A percentile compares a stretch with the other conserved stretches of the same genome.
These are phyloP conservation scores for Rhododendron molle DNA, from an alignment of 148 eudicot genomes.

Conservation along the genomic window DNA sequence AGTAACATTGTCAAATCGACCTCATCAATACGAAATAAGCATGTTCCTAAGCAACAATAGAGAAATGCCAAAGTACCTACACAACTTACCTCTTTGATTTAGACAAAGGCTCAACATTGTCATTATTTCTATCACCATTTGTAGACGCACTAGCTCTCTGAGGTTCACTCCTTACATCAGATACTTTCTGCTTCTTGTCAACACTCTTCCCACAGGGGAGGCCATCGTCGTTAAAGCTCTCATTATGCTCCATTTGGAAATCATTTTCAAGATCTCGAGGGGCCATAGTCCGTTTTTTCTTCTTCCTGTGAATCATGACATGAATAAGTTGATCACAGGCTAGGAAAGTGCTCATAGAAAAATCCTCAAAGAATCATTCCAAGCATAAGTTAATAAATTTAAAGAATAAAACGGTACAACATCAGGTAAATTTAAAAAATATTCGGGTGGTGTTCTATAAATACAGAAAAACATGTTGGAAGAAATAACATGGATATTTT, in stretches of 20 bases:
- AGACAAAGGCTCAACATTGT: constrained; percentile 16
- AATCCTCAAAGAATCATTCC: not conserved
- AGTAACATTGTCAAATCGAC: not conserved
- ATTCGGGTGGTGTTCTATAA: not conserved
- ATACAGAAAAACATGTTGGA: not conserved
- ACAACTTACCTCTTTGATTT: constrained; percentile 27
- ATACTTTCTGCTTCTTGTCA: constrained; percentile 33
- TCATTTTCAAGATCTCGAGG: constrained; percentile 23
- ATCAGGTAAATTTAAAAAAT: not conserved
- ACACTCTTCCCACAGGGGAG: constrained; percentile 6
- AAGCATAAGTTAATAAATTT: not conserved
- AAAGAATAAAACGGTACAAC: too few species aligned
- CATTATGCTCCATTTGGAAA: constrained; percentile 21
- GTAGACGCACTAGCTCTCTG: constrained; percentile 18
- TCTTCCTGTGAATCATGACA: constrained; percentile 37
- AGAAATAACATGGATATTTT: not conserved
- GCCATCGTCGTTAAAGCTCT: constrained; percentile 9
- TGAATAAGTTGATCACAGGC: not conserved
- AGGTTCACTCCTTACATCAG: constrained; percentile 16
- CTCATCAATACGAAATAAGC: not conserved
- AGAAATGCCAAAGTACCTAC: not conserved
- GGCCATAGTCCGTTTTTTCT: constrained; percentile 36
- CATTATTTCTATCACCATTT: constrained; percentile 12
- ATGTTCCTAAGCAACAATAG: not conserved
- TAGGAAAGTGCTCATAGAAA: constrained; percentile 1